These are phyloP conservation scores for Calonectria multiphialidica DNA, from an alignment of 2,329 filamentous ascomycete genomes.

Conservation along the genomic window DNA sequence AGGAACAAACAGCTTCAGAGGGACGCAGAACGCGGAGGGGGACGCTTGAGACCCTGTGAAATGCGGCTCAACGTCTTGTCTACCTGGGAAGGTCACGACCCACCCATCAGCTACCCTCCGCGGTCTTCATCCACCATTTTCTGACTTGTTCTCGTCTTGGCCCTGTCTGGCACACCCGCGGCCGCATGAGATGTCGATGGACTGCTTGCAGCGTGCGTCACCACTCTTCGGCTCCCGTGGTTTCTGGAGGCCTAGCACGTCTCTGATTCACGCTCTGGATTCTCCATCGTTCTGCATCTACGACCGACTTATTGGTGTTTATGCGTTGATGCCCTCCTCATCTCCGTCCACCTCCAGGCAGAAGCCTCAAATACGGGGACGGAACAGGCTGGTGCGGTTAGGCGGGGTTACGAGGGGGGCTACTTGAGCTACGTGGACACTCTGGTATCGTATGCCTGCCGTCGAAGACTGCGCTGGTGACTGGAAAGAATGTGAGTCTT, in stretches of 20 bases:
- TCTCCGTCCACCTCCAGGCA: constrained; percentile 24
- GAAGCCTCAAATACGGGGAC: constrained; percentile 1
- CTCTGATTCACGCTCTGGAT: constrained; percentile 8
- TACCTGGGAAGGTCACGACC: background rate
- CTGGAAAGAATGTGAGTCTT: background rate
- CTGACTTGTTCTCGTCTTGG: constrained; percentile 11
- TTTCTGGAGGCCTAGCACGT: background rate
- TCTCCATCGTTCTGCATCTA: constrained; percentile 18
- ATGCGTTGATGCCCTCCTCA: constrained; percentile 1
- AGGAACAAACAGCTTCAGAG: background rate
- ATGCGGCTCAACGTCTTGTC: background rate
- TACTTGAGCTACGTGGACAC: constrained; percentile 7
- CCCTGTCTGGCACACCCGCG: background rate
- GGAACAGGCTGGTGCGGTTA: background rate
- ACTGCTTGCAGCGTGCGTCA: constrained; percentile 16
- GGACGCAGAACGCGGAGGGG: background rate
- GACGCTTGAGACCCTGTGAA: background rate
- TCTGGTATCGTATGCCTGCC: background rate
- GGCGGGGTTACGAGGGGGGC: background rate
- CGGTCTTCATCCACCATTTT: constrained; percentile 1
- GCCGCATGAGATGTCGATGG: background rate
- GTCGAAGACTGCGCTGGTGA: background rate
- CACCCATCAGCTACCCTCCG: constrained; percentile 4
- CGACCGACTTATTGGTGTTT: background rate
- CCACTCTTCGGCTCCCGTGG: background rate